Conservation (phyloP, 1,139 yeast genomes). For the Debaryomyces udenii region DNA sequence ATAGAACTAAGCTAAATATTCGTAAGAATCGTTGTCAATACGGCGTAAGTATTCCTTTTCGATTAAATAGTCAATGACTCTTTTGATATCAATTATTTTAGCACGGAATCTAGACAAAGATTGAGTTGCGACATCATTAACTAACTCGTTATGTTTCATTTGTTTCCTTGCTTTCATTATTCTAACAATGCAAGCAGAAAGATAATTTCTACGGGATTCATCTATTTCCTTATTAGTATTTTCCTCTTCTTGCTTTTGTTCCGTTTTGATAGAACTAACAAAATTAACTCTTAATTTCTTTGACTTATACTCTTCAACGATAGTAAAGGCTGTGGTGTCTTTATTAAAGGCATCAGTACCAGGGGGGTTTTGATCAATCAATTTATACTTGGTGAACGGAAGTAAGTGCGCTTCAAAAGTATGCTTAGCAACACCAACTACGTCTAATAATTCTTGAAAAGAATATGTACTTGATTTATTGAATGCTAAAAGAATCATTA, state of each 20-base stretch:
- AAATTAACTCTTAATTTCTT: slow-evolving; percentile 85
- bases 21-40: slow-evolving; percentile 72
- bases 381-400: slow-evolving; percentile 78
- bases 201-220: slow-evolving; percentile 81
- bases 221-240: slow-evolving; percentile 85
- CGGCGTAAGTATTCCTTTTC: slow-evolving; percentile 87
- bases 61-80: slow-evolving; percentile 80
- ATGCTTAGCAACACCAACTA: slow-evolving; percentile 68
- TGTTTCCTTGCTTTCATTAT: slow-evolving; percentile 93
- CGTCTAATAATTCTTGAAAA: slow-evolving; percentile 60
- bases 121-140: slow-evolving; percentile 88
- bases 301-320: slow-evolving; percentile 82
- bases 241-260: slow-evolving; percentile 73
- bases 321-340: slow-evolving; percentile 64
- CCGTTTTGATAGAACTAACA: slow-evolving; percentile 79
- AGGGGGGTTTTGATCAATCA: slow-evolving; percentile 66
- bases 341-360: slow-evolving; percentile 51
- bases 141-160: slow-evolving; percentile 75
- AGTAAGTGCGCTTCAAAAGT: slow-evolving; percentile 73
- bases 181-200: slow-evolving; percentile 93
- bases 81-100: slow-evolving; percentile 80
- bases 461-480: slow-evolving; percentile 67
- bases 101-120: slow-evolving; percentile 86
- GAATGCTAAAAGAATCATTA: slow-evolving; percentile 80
- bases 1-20: slow-evolving; percentile 64